These are phyloP conservation scores for Olyra latifolia DNA, from an alignment of 176 grass and related monocot genomes.

Conservation along the genomic window DNA sequence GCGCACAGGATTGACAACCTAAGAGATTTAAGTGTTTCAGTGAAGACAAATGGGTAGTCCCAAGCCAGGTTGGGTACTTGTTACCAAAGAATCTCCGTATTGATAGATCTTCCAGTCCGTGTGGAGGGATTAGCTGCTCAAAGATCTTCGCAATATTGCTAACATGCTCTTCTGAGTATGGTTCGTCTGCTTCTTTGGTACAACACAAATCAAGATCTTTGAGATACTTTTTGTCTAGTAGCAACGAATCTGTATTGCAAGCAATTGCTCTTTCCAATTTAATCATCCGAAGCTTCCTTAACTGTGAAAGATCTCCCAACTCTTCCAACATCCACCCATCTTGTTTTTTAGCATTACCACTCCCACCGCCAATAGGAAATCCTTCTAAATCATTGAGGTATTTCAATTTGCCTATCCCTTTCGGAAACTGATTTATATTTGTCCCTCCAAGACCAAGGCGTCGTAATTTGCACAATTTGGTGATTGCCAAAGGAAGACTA, in stretches of 20 bases:
- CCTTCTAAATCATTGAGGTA: neutral
- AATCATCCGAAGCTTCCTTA: neutral
- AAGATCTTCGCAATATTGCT: conserved; percentile 20
- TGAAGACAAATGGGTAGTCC: neutral
- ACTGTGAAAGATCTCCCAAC: neutral
- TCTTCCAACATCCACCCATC: neutral
- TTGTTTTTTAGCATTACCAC: neutral
- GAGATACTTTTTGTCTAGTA: neutral
- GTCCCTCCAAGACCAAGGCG: neutral
- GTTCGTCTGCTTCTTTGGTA: no score
- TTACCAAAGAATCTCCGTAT: neutral
- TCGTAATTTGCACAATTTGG: conserved; percentile 27
- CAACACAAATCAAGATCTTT: neutral
- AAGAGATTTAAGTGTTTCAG: neutral
- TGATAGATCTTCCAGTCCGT: neutral
- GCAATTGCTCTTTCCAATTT: neutral
- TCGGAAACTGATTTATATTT: conserved; percentile 23
- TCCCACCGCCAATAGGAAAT: neutral
- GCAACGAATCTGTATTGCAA: neutral
- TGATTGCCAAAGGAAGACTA: neutral
- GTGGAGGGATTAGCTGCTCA: conserved; percentile 23
- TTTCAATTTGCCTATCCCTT: conserved; percentile 17
- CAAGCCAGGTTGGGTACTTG: neutral
- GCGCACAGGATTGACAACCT: neutral
- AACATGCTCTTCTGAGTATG: neutral